Conservation (phyloP, 345 rosid species). For the Syzygium aqueum region DNA sequence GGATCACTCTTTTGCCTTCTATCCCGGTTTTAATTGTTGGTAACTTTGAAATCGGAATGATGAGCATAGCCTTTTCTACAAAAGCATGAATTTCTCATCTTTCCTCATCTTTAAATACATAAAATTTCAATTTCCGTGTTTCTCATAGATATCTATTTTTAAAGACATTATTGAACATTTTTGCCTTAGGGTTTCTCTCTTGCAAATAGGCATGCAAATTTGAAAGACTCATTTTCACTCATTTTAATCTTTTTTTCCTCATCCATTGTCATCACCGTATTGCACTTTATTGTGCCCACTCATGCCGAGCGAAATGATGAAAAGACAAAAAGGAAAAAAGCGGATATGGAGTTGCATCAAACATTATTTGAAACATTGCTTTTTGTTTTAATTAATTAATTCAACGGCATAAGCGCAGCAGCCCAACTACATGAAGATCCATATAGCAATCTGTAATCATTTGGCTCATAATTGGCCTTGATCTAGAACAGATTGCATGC, state of each 20-base stretch:
- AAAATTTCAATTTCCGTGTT: not conserved
- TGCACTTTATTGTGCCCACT: not conserved
- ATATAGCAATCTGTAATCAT: not conserved
- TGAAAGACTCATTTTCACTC: not conserved
- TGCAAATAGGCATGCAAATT: not conserved
- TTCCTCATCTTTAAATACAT: not conserved
- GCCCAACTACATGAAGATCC: not conserved
- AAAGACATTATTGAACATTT: not conserved
- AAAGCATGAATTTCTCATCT: not conserved
- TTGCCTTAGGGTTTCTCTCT: not conserved
- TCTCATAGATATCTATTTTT: not conserved
- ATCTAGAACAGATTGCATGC: not conserved
- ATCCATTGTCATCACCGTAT: not conserved
- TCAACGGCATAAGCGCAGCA: not conserved
- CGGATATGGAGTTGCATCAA: not conserved
- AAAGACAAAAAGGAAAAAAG: not conserved
- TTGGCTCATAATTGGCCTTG: not conserved
- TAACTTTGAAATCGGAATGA: not conserved
- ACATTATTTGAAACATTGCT: not conserved
- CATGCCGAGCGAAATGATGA: not conserved
- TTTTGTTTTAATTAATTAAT: not conserved
- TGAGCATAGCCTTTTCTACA: not conserved
- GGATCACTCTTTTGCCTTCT: not conserved
- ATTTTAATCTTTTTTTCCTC: not conserved
- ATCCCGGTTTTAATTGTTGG: not conserved